Base-by-base conservation (phyloP, 2,329 filamentous ascomycete genomes). In the Penicillium sp. region DNA sequence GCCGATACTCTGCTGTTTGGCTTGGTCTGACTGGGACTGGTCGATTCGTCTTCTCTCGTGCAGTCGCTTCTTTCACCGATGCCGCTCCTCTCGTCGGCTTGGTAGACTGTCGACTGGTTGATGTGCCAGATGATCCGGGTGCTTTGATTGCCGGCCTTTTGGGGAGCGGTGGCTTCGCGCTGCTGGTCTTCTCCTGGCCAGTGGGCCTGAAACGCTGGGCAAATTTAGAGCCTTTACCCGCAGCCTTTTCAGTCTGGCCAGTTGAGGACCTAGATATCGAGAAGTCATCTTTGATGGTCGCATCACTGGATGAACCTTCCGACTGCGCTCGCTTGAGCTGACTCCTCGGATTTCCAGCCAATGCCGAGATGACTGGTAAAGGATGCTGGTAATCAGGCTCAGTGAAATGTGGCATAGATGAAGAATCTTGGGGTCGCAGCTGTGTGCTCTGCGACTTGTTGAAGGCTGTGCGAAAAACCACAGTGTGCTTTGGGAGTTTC, bases 401-500 rank as follows among this genome's bases (percentile, higher is more conserved):
- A 29, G 54, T 23, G 9, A 49, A 27, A 15, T 27, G 35, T 9
- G 41, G 26, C 4, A 29, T 35, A 14, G 23, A 41, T 12, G 55
- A 44, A 42, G 31, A 37, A 8, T 48, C 53, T 8, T 65, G 54
- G 35, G 67, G 67, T 27, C 69, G 67, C 26, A 77, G 55, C 51
- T 75, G 67, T 12, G 73, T 68, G 54, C 65, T 75, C 54, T 74
- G 69, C 5, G 68, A 68, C 48, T 68, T 72, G 50, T 75, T 78
- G 49, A 78, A 73, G 12, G 75, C 72, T 4, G 77, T 78, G 23
- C 74, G 68, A 50, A 79, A 79, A 6, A 79, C 73, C 31, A 79
- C 65, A 1, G 75, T 79, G 56, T 79, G 76, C 40, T 69, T 76
- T 20, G 76, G 76, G 26, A 67, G 52, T 27, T 54, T 54, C 18